Conservation (phyloP, 768 basidiomycete species). For the Phaffia tasmanica region DNA sequence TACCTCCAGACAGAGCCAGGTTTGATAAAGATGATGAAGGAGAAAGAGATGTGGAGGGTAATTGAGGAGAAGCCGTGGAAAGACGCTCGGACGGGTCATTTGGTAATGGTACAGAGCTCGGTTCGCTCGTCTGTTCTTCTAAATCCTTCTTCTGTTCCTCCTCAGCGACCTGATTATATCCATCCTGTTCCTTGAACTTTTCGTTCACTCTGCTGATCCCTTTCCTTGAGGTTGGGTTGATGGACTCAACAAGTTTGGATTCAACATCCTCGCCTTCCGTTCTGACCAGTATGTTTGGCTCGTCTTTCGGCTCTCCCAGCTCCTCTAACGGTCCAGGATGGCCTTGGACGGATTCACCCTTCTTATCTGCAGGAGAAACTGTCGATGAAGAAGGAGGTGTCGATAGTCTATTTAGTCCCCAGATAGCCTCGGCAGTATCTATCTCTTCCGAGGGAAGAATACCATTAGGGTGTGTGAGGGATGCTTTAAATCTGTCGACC, state of each 20-base stretch:
- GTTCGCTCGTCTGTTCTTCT: background rate
- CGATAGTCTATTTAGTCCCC: background rate
- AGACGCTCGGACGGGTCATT: background rate
- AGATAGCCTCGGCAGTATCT: too few relatives aligned
- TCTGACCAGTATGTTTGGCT: background rate
- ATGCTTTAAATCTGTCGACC: too few relatives aligned
- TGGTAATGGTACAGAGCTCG: background rate
- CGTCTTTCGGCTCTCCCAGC: background rate
- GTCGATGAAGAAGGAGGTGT: slow-evolving; percentile 3
- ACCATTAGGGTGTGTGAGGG: too few relatives aligned
- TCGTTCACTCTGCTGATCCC: background rate
- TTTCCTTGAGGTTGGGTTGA: background rate
- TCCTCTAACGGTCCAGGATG: background rate
- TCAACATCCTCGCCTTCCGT: too few relatives aligned
- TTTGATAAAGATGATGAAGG: background rate
- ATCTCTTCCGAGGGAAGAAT: too few relatives aligned
- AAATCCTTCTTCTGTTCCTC: background rate
- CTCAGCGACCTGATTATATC: background rate
- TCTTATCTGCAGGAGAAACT: background rate
- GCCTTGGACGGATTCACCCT: too few relatives aligned
- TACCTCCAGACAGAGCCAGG: background rate
- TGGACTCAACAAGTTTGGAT: background rate
- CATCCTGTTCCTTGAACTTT: background rate
- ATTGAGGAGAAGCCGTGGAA: background rate
- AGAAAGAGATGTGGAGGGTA: background rate